Conservation (phyloP, 1,139 yeast species). For the Suhomyces ambrosiae region DNA sequence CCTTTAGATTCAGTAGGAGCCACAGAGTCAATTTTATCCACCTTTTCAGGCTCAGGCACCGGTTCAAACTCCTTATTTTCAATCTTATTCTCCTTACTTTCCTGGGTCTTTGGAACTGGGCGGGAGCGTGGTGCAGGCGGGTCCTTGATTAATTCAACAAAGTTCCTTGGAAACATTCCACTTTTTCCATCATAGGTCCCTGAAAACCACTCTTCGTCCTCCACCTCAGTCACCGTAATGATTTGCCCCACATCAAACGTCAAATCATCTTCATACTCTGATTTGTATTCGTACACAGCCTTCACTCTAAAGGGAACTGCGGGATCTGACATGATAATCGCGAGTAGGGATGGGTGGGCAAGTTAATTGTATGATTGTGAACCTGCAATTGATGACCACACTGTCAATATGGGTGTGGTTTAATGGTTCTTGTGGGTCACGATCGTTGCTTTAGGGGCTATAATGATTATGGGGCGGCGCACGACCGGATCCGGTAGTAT, state of each 20-base stretch:
- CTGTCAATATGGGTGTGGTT: neutral
- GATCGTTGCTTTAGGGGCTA: constrained; percentile 10
- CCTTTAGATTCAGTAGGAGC: too few species aligned
- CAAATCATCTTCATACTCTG: constrained; percentile 86
- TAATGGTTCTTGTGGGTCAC: too few species aligned
- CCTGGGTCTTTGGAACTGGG: constrained; percentile 9
- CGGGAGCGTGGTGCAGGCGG: constrained; percentile 16
- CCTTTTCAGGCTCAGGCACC: neutral
- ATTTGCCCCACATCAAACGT: constrained; percentile 65
- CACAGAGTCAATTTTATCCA: too few species aligned
- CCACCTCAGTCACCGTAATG: constrained; percentile 73
- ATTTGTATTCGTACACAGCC: constrained; percentile 70
- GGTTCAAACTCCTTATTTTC: neutral
- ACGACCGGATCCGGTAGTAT: constrained; percentile 6
- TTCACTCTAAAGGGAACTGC: constrained; percentile 65
- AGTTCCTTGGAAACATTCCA: constrained; percentile 89
- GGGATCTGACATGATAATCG: constrained; percentile 17
- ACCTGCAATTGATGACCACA: constrained; percentile 2
- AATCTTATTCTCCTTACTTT: neutral
- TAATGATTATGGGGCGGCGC: constrained; percentile 2
- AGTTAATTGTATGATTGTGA: neutral
- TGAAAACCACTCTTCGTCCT: constrained; percentile 89
- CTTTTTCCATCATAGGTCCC: constrained; percentile 61
- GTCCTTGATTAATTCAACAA: constrained; percentile 53
- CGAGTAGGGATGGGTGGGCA: too few species aligned